These are phyloP conservation scores for Sphaerulina vaccinii DNA, from an alignment of 2,329 filamentous ascomycete genomes.

Conservation along the genomic window DNA sequence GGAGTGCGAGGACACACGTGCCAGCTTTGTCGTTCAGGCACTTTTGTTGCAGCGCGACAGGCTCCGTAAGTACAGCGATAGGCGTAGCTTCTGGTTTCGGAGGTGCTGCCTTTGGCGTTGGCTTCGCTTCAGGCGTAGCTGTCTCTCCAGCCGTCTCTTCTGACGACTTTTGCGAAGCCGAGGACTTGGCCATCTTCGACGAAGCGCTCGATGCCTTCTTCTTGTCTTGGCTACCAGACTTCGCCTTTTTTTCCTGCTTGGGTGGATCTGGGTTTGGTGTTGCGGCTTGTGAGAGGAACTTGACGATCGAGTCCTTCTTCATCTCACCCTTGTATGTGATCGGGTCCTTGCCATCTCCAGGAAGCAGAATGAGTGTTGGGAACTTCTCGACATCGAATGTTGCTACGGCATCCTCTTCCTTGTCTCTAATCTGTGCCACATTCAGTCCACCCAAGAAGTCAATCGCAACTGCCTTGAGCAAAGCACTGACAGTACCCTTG, in stretches of 20 bases:
- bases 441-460: slow-evolving; percentile 81
- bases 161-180: slow-evolving; percentile 51
- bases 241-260: slow-evolving; percentile 49
- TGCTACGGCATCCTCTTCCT: slow-evolving; percentile 69
- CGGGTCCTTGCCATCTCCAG: slow-evolving; percentile 65
- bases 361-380: slow-evolving; percentile 77
- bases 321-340: slow-evolving; percentile 78
- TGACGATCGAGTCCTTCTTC: slow-evolving; percentile 77
- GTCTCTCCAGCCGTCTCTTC: slow-evolving; percentile 52
- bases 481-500: slow-evolving; percentile 81
- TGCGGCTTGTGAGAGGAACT: slow-evolving; percentile 78
- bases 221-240: slow-evolving; percentile 45
- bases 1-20: slow-evolving; percentile 78
- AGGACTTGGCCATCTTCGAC: slow-evolving; percentile 52
- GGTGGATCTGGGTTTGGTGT: slow-evolving; percentile 76
- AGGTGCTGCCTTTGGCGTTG: slow-evolving; percentile 51
- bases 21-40: slow-evolving; percentile 75
- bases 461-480: slow-evolving; percentile 81
- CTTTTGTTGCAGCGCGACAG: slow-evolving; percentile 63
- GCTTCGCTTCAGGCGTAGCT: slow-evolving; percentile 47
- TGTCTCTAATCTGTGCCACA: slow-evolving; percentile 79
- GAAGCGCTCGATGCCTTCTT: slow-evolving; percentile 47
- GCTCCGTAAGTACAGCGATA: slow-evolving; percentile 64
- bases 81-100: slow-evolving; percentile 54
- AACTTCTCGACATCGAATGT: slow-evolving; percentile 75